These are phyloP conservation scores for Albatrellus ellisii DNA, from an alignment of 768 basidiomycete genomes.

Conservation along the genomic window DNA sequence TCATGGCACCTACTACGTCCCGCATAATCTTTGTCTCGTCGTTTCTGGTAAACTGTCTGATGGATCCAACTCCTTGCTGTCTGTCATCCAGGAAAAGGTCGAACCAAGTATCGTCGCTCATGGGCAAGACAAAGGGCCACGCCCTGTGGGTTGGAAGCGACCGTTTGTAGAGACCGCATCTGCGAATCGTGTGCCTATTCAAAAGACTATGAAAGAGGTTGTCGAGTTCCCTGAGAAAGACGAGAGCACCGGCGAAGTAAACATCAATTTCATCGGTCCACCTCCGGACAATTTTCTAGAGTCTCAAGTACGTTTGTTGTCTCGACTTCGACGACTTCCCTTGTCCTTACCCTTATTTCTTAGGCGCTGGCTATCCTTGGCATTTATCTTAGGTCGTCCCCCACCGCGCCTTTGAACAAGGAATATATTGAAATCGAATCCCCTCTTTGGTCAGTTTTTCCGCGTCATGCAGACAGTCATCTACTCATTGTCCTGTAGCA, in stretches of 20 bases:
- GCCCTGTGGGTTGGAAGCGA: conserved; percentile 78
- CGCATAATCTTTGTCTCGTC: conserved; percentile 85
- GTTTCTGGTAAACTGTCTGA: conserved; percentile 78
- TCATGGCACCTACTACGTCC: conserved; percentile 82
- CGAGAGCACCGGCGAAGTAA: conserved; percentile 84
- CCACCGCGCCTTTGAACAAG: conserved; percentile 74
- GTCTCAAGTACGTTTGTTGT: conserved; percentile 36
- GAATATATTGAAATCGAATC: conserved; percentile 86
- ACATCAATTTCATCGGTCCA: conserved; percentile 72
- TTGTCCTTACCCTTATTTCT: conserved; percentile 1
- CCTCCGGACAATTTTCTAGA: conserved; percentile 55
- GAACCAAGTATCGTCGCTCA: conserved; percentile 75
- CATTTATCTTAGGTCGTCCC: conserved; percentile 80
- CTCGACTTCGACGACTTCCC: background rate
- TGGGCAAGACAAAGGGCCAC: conserved; percentile 53
- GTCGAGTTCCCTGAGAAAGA: conserved; percentile 97
- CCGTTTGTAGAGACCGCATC: conserved; percentile 88
- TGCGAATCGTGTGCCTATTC: conserved; percentile 40
- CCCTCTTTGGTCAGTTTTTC: conserved; percentile 59
- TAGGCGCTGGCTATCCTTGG: conserved; percentile 78
- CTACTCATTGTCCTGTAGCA: conserved; percentile 28
- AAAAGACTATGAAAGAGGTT: conserved; percentile 38
- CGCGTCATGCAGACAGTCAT: background rate
- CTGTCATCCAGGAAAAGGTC: conserved; percentile 69
- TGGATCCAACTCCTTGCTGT: conserved; percentile 62